phyloP scores from a whole-genome alignment of 1,139 yeast species.

The Diutina sp. region DNA sequence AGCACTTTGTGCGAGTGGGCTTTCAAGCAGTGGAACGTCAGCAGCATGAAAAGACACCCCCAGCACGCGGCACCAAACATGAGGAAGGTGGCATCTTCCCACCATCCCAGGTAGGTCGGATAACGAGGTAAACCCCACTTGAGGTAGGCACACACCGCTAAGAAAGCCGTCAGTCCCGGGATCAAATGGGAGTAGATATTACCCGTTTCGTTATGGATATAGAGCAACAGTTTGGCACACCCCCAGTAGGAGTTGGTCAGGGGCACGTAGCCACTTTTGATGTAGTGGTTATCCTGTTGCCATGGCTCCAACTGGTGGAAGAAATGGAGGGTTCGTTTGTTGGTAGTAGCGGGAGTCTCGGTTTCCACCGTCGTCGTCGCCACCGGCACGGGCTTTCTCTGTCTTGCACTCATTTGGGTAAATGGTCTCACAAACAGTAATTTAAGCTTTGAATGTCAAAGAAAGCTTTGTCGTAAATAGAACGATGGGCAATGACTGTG shows the following conservation, averaged over 20 bases:
- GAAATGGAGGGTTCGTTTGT: constrained; percentile 9
- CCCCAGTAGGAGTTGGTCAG: constrained; percentile 43
- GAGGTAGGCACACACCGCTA: constrained; percentile 8
- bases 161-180: constrained; percentile 31
- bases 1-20: constrained; percentile 57
- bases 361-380: neutral
- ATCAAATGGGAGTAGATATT: constrained; percentile 73
- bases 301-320: constrained; percentile 52
- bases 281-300: constrained; percentile 81
- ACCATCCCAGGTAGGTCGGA: constrained; percentile 20
- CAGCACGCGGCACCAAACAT: constrained; percentile 29
- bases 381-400: neutral
- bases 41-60: constrained; percentile 60
- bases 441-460: neutral
- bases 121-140: constrained; percentile 10
- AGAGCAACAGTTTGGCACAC: constrained; percentile 45
- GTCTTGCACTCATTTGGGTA: neutral
- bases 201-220: constrained; percentile 75
- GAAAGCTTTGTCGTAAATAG: neutral
- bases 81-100: constrained; percentile 26
- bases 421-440: too few species aligned
- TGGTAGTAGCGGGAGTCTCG: neutral
- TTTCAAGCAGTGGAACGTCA: constrained; percentile 66
- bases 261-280: constrained; percentile 61
- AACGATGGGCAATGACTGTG: neutral